These are phyloP conservation scores for Fusarium subtropicale DNA, from an alignment of 2,329 filamentous ascomycete species.

Conservation along the genomic window DNA sequence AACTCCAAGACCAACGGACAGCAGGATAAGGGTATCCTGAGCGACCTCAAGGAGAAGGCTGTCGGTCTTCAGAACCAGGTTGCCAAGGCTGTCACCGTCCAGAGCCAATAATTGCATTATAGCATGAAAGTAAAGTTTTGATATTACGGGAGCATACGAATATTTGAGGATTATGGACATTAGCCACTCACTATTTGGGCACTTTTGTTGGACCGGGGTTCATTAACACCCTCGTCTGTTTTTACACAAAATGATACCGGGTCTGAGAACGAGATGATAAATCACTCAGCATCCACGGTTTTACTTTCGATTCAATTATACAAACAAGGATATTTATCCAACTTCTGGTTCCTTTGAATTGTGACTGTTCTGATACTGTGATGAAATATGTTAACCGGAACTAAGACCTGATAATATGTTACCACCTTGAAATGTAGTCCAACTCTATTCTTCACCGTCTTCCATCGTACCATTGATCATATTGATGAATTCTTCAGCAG, in stretches of 20 bases:
- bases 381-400: too few relatives aligned
- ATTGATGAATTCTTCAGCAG: background rate
- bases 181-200: background rate
- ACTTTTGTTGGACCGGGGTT: background rate
- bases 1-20: conserved; percentile 17
- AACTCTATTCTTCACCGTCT: too few relatives aligned
- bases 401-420: too few relatives aligned
- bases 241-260: conserved; percentile 27
- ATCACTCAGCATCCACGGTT: conserved; percentile 38
- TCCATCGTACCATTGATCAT: background rate
- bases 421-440: too few relatives aligned
- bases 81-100: conserved; percentile 27
- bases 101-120: conserved; percentile 12
- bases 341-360: accelerated
- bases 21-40: conserved; percentile 14
- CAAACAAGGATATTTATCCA: conserved; percentile 16
- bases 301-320: conserved; percentile 24
- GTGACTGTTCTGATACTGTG: background rate
- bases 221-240: background rate
- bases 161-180: background rate
- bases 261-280: conserved; percentile 38
- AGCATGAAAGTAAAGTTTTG: background rate
- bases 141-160: conserved; percentile 10
- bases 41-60: conserved; percentile 34
- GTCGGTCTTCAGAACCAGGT: conserved; percentile 22